Percentiles rank a stretch among this genome's conserved stretches.
These are phyloP conservation scores for Entomortierella chlamydospora DNA, from an alignment of 192 early-diverging fungal genomes.

Conservation along the genomic window DNA sequence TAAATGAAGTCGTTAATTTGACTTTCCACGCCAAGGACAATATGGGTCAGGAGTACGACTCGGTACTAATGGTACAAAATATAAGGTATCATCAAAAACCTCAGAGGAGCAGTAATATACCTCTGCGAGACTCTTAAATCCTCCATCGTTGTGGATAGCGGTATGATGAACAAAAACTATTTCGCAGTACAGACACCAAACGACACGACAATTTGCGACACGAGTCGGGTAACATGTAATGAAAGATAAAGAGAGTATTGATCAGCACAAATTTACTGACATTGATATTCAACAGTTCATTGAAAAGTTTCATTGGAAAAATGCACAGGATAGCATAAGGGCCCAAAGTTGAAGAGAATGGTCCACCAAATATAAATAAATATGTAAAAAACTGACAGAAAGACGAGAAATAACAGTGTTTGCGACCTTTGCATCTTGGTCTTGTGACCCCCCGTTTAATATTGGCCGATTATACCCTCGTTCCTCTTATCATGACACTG, in stretches of 20 bases:
- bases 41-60: neutral
- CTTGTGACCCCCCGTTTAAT: neutral
- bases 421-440: neutral
- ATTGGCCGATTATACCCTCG: neutral
- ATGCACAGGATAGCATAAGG: too few relatives aligned
- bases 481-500: too few relatives aligned
- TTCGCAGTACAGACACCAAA: slow-evolving; percentile 9
- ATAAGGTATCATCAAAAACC: neutral
- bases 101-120: slow-evolving; percentile 34
- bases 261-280: slow-evolving; percentile 28
- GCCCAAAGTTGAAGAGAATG: too few relatives aligned
- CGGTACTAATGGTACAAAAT: neutral
- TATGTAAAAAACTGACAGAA: too few relatives aligned
- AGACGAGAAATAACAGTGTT: neutral
- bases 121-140: slow-evolving; percentile 82
- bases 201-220: slow-evolving; percentile 1
- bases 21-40: too few relatives aligned
- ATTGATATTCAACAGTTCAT: slow-evolving; percentile 1
- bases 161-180: slow-evolving; percentile 85
- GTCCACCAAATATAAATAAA: too few relatives aligned
- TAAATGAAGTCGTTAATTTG: too few relatives aligned
- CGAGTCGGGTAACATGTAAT: neutral
- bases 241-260: slow-evolving; percentile 15
- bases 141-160: slow-evolving; percentile 79
- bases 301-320: too few relatives aligned